A percentile compares a stretch with the other conserved stretches of the same genome.
Conservation (phyloP, 2,329 filamentous ascomycete species). For the Escovopsis sp. region DNA sequence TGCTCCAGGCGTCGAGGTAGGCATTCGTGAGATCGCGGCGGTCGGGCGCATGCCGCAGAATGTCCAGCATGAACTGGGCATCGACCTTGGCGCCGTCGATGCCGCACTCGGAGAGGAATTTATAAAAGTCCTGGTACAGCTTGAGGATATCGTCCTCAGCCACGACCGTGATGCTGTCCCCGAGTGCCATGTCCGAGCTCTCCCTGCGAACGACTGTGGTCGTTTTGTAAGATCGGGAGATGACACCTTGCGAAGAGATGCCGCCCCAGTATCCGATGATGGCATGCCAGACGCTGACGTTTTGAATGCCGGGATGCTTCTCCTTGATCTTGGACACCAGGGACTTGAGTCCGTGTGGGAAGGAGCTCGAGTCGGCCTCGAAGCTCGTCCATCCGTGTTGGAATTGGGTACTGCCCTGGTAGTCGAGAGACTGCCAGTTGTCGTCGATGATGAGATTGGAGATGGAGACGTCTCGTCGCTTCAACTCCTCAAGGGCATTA, state of each 20-base stretch:
- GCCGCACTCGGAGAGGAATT: slow-evolving; percentile 57
- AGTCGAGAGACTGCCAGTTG: slow-evolving; percentile 74
- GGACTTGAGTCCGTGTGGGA: slow-evolving; percentile 64
- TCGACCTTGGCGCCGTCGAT: slow-evolving; percentile 88
- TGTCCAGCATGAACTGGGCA: slow-evolving; percentile 78
- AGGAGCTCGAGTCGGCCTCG: slow-evolving; percentile 65
- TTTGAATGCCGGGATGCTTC: slow-evolving; percentile 55
- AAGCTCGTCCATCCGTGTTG: slow-evolving; percentile 63
- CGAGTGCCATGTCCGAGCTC: slow-evolving; percentile 31
- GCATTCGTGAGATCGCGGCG: slow-evolving; percentile 56
- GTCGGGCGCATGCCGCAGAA: slow-evolving; percentile 49
- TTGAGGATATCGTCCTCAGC: slow-evolving; percentile 55
- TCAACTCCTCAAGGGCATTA: slow-evolving; percentile 55
- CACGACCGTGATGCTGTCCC: slow-evolving; percentile 56
- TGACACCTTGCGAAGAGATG: slow-evolving; percentile 55
- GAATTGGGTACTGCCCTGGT: slow-evolving; percentile 33
- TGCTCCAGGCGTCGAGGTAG: slow-evolving; percentile 78
- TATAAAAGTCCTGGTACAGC: slow-evolving; percentile 87
- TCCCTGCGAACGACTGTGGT: slow-evolving; percentile 38
- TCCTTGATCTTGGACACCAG: slow-evolving; percentile 54
- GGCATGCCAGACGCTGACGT: slow-evolving; percentile 91
- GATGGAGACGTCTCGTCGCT: slow-evolving; percentile 57
- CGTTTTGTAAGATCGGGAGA: slow-evolving; percentile 69
- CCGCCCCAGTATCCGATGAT: slow-evolving; percentile 85
- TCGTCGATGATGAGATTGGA: slow-evolving; percentile 90